Conservation (phyloP, 176 grass and related monocot species). For the Cenchrus purpureus region DNA sequence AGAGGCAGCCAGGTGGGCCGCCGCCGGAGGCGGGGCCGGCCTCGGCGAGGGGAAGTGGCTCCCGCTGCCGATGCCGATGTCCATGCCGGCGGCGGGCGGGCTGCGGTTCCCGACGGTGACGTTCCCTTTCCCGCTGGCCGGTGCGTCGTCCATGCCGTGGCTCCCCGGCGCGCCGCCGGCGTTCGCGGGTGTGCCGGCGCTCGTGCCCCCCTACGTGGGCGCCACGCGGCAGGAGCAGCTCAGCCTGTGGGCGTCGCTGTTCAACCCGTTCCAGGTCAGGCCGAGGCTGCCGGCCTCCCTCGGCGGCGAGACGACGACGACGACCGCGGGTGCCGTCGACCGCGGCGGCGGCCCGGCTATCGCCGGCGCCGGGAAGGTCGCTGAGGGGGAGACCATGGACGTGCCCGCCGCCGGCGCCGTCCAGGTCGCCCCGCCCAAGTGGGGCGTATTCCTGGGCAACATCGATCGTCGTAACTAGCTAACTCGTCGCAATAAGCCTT, state of each 20-base stretch:
- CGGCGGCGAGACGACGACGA: conserved; percentile 3
- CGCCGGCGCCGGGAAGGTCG: conserved; percentile 15
- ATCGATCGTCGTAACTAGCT: conserved; percentile 21
- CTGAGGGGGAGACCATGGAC: conserved; percentile 38
- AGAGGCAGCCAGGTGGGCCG: neutral
- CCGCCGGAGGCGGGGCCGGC: neutral
- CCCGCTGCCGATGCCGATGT: conserved; percentile 46
- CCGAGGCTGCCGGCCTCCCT: conserved; percentile 31
- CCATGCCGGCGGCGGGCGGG: conserved; percentile 31
- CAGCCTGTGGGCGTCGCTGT: conserved; percentile 61
- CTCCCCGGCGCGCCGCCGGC: conserved; percentile 27
- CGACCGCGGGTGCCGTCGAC: conserved; percentile 6
- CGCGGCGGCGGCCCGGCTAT: conserved; percentile 19
- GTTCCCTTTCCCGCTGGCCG: neutral
- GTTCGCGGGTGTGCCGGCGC: neutral
- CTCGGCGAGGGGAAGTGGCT: conserved; percentile 46
- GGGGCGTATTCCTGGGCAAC: conserved; percentile 50
- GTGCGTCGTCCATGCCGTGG: conserved; percentile 37
- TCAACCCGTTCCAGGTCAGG: conserved; percentile 54
- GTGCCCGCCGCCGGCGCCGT: conserved; percentile 20
- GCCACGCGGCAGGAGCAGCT: conserved; percentile 56
- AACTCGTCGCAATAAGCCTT: neutral
- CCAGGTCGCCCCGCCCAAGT: conserved; percentile 43
- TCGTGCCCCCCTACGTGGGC: conserved; percentile 49
- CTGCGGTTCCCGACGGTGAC: conserved; percentile 42